These are phyloP conservation scores for Schwanniomyces sp. DNA, from an alignment of 805 yeast species.

Conservation along the genomic window DNA sequence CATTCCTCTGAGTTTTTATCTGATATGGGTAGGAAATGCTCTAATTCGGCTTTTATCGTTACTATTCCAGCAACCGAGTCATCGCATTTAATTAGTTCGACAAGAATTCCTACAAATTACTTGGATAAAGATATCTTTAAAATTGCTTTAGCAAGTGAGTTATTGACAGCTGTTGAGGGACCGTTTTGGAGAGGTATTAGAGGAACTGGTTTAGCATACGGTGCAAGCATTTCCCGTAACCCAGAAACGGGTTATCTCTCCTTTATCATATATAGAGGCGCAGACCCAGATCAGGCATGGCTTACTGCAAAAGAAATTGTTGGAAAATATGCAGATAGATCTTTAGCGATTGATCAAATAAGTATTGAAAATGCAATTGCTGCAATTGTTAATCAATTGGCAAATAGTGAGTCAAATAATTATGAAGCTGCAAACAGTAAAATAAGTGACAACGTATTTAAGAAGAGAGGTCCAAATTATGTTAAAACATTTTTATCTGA, in stretches of 20 bases:
- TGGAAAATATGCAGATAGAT: slow-evolving; percentile 56
- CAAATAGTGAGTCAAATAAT: slow-evolving; percentile 64
- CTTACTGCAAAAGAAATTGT: slow-evolving; percentile 66
- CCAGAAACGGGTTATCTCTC: slow-evolving; percentile 67
- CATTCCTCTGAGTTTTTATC: slow-evolving; percentile 55
- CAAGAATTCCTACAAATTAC: slow-evolving; percentile 56
- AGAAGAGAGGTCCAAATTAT: slow-evolving; percentile 70
- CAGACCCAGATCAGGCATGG: slow-evolving; percentile 72
- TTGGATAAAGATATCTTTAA: slow-evolving; percentile 59
- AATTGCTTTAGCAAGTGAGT: slow-evolving; percentile 70
- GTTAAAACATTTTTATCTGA: slow-evolving; percentile 51
- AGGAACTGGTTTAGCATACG: slow-evolving; percentile 93
- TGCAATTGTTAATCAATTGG: slow-evolving; percentile 69
- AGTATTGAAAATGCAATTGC: slow-evolving; percentile 74
- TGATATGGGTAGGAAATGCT: slow-evolving; percentile 51
- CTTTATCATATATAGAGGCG: slow-evolving; percentile 75
- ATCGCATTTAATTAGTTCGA: slow-evolving; percentile 59
- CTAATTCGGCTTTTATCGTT: slow-evolving; percentile 57
- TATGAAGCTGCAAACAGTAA: slow-evolving; percentile 65
- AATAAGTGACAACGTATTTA: slow-evolving; percentile 64
- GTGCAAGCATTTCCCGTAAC: slow-evolving; percentile 62
- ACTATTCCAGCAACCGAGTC: slow-evolving; percentile 86
- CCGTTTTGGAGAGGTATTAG: slow-evolving; percentile 96
- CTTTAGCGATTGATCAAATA: slow-evolving; percentile 51
- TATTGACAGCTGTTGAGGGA: slow-evolving; percentile 86